phyloP scores from a whole-genome alignment of 2,329 filamentous ascomycete genomes.

The Hypoxylon sp. region DNA sequence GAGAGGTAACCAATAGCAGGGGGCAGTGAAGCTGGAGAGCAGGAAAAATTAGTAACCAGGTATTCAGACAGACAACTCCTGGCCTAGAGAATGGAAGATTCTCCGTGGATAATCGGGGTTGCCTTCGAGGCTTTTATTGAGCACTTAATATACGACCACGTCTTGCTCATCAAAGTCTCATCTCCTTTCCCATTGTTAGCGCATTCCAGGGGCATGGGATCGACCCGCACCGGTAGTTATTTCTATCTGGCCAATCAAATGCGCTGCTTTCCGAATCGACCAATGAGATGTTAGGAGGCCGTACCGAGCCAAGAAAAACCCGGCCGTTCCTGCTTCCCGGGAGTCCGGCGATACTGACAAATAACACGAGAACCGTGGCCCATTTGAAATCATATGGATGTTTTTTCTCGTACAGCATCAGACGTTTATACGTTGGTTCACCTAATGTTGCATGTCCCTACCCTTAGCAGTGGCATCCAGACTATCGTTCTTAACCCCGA shows the following conservation, averaged over 20 bases:
- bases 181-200: background rate
- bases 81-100: background rate
- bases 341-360: conserved; percentile 1
- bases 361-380: background rate
- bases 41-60: background rate
- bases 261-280: conserved; percentile 25
- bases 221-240: background rate
- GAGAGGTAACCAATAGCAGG: background rate
- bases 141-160: background rate
- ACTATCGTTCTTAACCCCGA: conserved; percentile 12
- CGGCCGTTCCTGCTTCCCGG: conserved; percentile 4
- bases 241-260: conserved; percentile 30
- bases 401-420: background rate
- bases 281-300: conserved; percentile 13
- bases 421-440: background rate
- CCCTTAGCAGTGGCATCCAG: background rate
- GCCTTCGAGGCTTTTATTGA: conserved; percentile 20
- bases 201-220: background rate
- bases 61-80: background rate
- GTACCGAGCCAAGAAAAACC: background rate
- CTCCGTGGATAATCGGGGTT: too few relatives aligned
- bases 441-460: background rate
- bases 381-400: background rate
- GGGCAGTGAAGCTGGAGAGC: background rate
- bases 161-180: background rate